Evolutionary conservation across 768 basidiomycete genomes (phyloP), one percentile per base, ranked within the genome.

Genomic region (Lactifluus echinatus): DNA sequence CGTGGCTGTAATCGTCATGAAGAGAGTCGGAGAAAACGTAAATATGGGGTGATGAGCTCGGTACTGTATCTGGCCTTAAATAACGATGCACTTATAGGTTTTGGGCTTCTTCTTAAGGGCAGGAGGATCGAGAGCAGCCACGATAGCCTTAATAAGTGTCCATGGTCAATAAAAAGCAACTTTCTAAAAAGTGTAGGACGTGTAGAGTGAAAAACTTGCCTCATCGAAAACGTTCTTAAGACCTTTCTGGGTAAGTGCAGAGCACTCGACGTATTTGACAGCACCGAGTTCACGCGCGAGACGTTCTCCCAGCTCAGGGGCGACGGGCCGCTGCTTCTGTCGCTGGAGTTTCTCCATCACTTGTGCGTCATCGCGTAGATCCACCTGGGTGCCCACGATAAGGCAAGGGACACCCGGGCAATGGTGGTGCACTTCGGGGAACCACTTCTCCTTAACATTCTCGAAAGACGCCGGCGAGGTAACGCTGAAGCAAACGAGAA

Each of bases 361-460:
- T 70, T 87, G 83, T 24, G 80, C 73, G 68, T 99, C 96, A 67
- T 97, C 94, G 70, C 95, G 81, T 73, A 99, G 72, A 81, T 99
- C 96, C 69, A 96, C 79, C 76, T 99, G 96, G 47, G 96, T 99
- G 63, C 96, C 96, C 56, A 99, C 95, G 68, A 99, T 97, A 67
- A 99, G 84, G 81, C 95, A 97, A 64, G 95, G 94, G 56, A 97
- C 95, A 49, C 96, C 95, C 15, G 96, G 96, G 79, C 96, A 99
- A 69, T 99, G 96, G 71, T 98, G 96, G 71, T 94, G 94, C 53
- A 99, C 95, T 76, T 99, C 96, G 5, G 96, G 96, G 81, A 98
- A 96, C 96, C 96, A 99, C 72, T 99, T 99, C 76, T 99, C 96
- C 82, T 96, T 98, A 68, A 99, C 95, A 87, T 99, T 98, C 74